phyloP scores from a whole-genome alignment of 1,284 basidiomycete species.

The Filobasidium uniguttulatum region DNA sequence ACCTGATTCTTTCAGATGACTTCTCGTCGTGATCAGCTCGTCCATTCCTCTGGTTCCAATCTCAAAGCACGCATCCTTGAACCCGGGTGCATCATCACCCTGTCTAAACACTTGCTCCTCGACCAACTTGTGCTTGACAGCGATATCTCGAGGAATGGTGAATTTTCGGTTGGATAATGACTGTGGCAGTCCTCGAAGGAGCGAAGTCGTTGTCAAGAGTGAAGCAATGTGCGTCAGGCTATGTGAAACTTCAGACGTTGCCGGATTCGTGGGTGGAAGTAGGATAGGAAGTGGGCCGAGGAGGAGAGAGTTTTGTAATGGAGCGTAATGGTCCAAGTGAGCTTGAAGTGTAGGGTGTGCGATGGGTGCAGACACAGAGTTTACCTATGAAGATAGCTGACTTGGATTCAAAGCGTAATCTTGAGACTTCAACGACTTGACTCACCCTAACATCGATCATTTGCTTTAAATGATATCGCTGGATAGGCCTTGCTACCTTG shows the following conservation, averaged over 20 bases:
- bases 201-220: constrained; percentile 39
- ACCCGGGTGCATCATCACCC: constrained; percentile 46
- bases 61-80: constrained; percentile 60
- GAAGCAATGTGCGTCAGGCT: constrained; percentile 45
- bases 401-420: background rate
- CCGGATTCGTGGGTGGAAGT: constrained; percentile 41
- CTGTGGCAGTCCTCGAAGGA: constrained; percentile 63
- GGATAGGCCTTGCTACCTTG: constrained; percentile 37
- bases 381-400: constrained; percentile 43
- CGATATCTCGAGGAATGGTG: constrained; percentile 72
- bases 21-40: constrained; percentile 69
- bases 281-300: constrained; percentile 66
- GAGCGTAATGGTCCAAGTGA: constrained; percentile 57
- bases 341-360: constrained; percentile 56
- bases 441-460: constrained; percentile 73
- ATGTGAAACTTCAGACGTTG: constrained; percentile 54
- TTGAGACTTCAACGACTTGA: constrained; percentile 7
- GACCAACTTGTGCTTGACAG: constrained; percentile 59
- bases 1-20: constrained; percentile 53
- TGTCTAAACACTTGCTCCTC: constrained; percentile 75
- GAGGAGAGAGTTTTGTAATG: constrained; percentile 63
- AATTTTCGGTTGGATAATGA: constrained; percentile 59
- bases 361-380: constrained; percentile 51
- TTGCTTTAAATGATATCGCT: constrained; percentile 61
- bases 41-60: constrained; percentile 84